Evolutionary conservation across 2,329 filamentous ascomycete species (phyloP).

Genomic region (Aciculosporium take): DNA sequence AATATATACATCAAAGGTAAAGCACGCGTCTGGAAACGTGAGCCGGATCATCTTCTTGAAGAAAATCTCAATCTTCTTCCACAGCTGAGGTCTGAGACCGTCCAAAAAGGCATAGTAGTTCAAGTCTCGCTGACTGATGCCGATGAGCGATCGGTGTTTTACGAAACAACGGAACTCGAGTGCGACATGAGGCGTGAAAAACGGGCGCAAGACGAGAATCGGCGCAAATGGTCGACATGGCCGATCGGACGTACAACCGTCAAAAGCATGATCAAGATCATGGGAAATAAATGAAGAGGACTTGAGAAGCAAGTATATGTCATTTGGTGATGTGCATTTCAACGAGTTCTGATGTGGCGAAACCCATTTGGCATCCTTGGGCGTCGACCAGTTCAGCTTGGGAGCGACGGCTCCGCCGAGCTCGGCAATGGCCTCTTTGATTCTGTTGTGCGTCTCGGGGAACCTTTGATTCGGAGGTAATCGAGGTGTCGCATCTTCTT

Average conservation of each 20-base stretch:
- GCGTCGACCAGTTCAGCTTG: constrained; percentile 94
- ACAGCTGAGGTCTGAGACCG: constrained; percentile 48
- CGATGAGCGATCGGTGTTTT: constrained; percentile 63
- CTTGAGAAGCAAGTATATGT: constrained; percentile 88
- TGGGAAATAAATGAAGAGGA: constrained; percentile 90
- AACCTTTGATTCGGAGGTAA: constrained; percentile 43
- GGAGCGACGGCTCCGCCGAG: constrained; percentile 78
- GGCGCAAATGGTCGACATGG: constrained; percentile 45
- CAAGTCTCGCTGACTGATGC: constrained; percentile 75
- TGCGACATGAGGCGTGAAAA: constrained; percentile 75
- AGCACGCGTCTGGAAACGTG: constrained; percentile 71
- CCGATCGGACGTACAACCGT: constrained; percentile 40
- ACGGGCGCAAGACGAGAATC: constrained; percentile 73
- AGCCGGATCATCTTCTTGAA: constrained; percentile 60
- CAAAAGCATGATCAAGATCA: constrained; percentile 85
- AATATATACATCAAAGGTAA: constrained; percentile 86
- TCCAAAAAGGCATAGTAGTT: constrained; percentile 78
- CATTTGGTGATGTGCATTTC: constrained; percentile 76
- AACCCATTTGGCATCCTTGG: constrained; percentile 94
- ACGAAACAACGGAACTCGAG: constrained; percentile 96
- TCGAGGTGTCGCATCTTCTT: constrained; percentile 27
- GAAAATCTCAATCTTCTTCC: constrained; percentile 57
- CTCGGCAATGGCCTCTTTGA: constrained; percentile 64
- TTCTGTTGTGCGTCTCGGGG: constrained; percentile 58
- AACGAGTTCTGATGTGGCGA: constrained; percentile 71